phyloP scores from a whole-genome alignment of 495 filamentous ascomycete species.

The Penicillium diatomitis region DNA sequence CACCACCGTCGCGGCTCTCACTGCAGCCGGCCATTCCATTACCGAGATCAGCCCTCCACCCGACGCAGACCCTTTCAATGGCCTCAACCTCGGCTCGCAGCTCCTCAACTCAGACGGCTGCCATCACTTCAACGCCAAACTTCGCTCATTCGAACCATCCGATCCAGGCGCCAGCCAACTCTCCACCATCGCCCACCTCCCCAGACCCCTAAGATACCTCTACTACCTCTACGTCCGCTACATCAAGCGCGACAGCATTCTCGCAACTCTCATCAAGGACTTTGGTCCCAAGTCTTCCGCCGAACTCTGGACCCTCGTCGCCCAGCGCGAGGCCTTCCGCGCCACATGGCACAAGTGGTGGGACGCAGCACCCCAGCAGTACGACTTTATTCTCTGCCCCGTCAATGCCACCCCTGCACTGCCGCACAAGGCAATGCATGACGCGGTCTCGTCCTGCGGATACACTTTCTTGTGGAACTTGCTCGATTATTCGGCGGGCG shows the following conservation, averaged over 20 bases:
- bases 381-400: constrained; percentile 77
- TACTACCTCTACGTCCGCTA: constrained; percentile 86
- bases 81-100: constrained; percentile 69
- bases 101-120: constrained; percentile 85
- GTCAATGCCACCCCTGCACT: constrained; percentile 87
- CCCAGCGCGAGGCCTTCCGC: constrained; percentile 67
- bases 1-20: constrained; percentile 58
- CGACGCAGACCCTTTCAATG: constrained; percentile 55
- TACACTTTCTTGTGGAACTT: constrained; percentile 96
- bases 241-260: constrained; percentile 61
- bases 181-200: constrained; percentile 59
- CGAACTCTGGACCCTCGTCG: constrained; percentile 76
- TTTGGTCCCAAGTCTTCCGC: constrained; percentile 62
- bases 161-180: constrained; percentile 75
- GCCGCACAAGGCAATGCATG: constrained; percentile 77
- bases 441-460: constrained; percentile 79
- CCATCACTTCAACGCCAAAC: constrained; percentile 67
- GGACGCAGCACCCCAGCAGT: constrained; percentile 49
- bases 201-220: constrained; percentile 68
- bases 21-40: constrained; percentile 63
- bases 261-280: constrained; percentile 65
- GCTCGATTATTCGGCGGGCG: constrained; percentile 80
- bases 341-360: constrained; percentile 77
- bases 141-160: constrained; percentile 67
- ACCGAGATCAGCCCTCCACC: constrained; percentile 60